Evolutionary conservation across 345 rosid genomes (phyloP).

Genomic region (Bruguiera sexangula): DNA sequence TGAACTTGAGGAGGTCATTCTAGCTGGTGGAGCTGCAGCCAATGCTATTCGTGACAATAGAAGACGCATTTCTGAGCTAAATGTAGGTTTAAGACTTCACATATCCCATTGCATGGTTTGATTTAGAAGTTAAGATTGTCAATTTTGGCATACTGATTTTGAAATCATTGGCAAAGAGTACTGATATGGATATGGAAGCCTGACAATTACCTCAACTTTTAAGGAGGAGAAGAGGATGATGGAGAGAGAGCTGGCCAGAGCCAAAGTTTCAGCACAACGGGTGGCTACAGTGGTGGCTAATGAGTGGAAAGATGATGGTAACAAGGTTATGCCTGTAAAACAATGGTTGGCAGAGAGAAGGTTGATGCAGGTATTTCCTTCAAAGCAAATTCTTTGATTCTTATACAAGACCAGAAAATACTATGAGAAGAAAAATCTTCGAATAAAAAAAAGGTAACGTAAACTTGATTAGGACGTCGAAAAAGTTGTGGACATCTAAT

Average conservation of each 20-base stretch:
- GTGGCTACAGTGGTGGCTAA: constrained; percentile 87
- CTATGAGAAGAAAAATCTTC: too few relatives aligned
- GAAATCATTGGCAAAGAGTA: not conserved
- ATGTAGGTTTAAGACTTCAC: constrained; percentile 37
- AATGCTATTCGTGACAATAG: constrained; percentile 68
- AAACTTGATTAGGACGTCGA: too few relatives aligned
- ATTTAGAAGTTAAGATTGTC: not conserved
- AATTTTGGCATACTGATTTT: not conserved
- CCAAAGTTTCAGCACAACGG: constrained; percentile 70
- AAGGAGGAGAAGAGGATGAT: constrained; percentile 90
- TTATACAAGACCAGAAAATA: not conserved
- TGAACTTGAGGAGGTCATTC: constrained; percentile 81
- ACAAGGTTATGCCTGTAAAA: constrained; percentile 85
- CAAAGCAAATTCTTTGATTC: not conserved
- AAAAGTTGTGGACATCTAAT: too few relatives aligned
- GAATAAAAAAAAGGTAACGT: too few relatives aligned
- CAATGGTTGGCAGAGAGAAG: constrained; percentile 92
- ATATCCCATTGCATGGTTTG: not conserved
- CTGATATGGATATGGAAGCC: not conserved
- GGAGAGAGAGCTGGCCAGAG: constrained; percentile 92
- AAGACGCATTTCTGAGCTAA: constrained; percentile 70
- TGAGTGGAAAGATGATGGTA: constrained; percentile 94
- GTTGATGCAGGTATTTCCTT: constrained; percentile 61
- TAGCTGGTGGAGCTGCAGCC: constrained; percentile 81
- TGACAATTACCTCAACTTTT: constrained; percentile 5